Base-by-base conservation (phyloP, 2,329 filamentous ascomycete species). In the Talaromyces sp. region DNA sequence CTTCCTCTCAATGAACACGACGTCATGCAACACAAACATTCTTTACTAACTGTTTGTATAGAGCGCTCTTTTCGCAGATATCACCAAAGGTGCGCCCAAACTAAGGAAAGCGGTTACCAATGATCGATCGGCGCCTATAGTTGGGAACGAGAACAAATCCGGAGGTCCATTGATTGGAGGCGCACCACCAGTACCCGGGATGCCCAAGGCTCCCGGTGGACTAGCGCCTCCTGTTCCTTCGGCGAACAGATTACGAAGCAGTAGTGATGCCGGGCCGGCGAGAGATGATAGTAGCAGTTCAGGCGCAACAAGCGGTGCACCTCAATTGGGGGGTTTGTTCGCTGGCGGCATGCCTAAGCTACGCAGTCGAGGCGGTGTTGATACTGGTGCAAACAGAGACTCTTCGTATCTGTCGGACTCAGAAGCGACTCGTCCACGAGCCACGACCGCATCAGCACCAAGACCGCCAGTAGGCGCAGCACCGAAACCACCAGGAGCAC, bases 311-410 rank as follows among this genome's bases (percentile, higher is more conserved):
- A 48, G 61, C 22, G 78, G 87, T 22, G 87, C 91, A 57, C 92
- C 93, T 11, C 94, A 97, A 75, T 78, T 98, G 11, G 94, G 83
- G 35, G 95, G 95, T 1, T 78, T 99, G 31, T 97, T 99, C 74
- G 92, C 91, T 1, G 93, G 92, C 41, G 95, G 94, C 43, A 98
- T 98, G 87, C 95, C 95, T 2, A 98, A 97, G 80, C 77, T 99
- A 73, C 91, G 91, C 76, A 97, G 96, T 81, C 90, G 92, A 64
- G 93, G 91, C 56, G 93, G 91, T 57, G 90, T 90, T 45, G 82
- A 94, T 66, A 85, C 92, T 77, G 94, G 91, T 1, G 91, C 88
- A 75, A 90, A 90, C 69, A 87, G 85, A 67, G 88, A 88, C 68
- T 87, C 92, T 37, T 88, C 91, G 66, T 94, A 94, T 74, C 79